Evolutionary conservation across 78 protist genomes (phyloP).

Genomic region (Tieghemostelium lacteum): DNA sequence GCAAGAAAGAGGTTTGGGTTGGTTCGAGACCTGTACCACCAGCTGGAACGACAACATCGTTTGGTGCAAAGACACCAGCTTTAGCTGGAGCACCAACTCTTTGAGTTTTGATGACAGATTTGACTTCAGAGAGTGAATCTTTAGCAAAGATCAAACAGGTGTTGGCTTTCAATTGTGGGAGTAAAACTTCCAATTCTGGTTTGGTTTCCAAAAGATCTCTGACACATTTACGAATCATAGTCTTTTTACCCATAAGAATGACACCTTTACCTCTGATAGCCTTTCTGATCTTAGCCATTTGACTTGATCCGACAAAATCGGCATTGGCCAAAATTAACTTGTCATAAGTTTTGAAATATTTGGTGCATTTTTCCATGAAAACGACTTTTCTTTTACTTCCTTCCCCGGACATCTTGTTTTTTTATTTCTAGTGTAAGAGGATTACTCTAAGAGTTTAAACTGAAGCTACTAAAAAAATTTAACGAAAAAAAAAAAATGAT

Average conservation of each 20-base stretch:
- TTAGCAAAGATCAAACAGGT: slow-evolving; percentile 98
- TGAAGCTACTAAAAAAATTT: too few species aligned
- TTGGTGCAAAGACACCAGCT: slow-evolving; percentile 97
- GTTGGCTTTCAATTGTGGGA: slow-evolving; percentile 89
- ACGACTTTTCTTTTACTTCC: slow-evolving; percentile 77
- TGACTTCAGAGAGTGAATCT: slow-evolving; percentile 86
- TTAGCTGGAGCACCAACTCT: slow-evolving; percentile 97
- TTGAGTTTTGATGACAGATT: slow-evolving; percentile 66
- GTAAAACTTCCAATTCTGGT: slow-evolving; percentile 84
- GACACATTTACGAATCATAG: slow-evolving; percentile 93
- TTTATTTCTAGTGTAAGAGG: slow-evolving; percentile 52
- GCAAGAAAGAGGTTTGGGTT: slow-evolving; percentile 98
- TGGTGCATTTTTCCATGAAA: slow-evolving; percentile 78
- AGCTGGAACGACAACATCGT: slow-evolving; percentile 94
- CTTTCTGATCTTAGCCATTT: slow-evolving; percentile 94
- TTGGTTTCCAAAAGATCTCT: slow-evolving; percentile 71
- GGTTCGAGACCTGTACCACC: slow-evolving; percentile 99
- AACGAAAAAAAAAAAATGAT: too few species aligned
- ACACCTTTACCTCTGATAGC: slow-evolving; percentile 97
- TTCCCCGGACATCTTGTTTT: slow-evolving; percentile 75
- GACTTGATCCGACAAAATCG: slow-evolving; percentile 98
- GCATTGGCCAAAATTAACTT: slow-evolving; percentile 91
- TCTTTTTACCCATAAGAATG: slow-evolving; percentile 98
- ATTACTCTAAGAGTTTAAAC: too few species aligned
- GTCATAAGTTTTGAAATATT: slow-evolving; percentile 73